phyloP scores from a whole-genome alignment of 2,329 filamentous ascomycete genomes.

The Exophiala sp. region DNA sequence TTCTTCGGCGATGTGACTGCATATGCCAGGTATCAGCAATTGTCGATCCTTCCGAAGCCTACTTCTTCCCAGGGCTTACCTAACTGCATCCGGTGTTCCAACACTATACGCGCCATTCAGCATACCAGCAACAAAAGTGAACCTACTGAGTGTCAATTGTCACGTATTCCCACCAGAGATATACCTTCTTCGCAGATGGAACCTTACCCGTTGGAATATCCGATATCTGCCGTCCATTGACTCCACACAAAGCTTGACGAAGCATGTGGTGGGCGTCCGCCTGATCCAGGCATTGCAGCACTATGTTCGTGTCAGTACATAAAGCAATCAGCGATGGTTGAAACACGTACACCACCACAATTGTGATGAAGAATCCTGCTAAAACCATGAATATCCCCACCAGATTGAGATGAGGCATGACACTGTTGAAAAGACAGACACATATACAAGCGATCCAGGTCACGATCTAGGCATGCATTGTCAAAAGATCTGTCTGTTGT shows the following conservation, averaged over 20 bases:
- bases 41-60: neutral
- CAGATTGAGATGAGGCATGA: conserved; percentile 31
- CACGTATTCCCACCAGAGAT: neutral
- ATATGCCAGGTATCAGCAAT: conserved; percentile 31
- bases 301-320: conserved; percentile 1
- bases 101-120: conserved; percentile 68
- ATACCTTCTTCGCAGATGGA: conserved; percentile 38
- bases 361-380: conserved; percentile 44
- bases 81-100: conserved; percentile 63
- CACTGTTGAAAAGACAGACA: conserved; percentile 44
- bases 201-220: conserved; percentile 54
- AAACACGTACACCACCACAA: conserved; percentile 38
- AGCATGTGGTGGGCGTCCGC: conserved; percentile 37
- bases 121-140: conserved; percentile 64
- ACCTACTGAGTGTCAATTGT: conserved; percentile 26
- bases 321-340: neutral
- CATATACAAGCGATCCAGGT: conserved; percentile 21
- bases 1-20: conserved; percentile 63
- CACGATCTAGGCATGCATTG: conserved; percentile 12
- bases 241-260: conserved; percentile 54
- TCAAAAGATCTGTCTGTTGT: conserved; percentile 1
- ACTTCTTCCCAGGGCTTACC: conserved; percentile 46
- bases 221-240: conserved; percentile 50
- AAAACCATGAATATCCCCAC: conserved; percentile 51
- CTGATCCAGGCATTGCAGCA: conserved; percentile 19